Evolutionary conservation across 192 early-diverging fungal species (phyloP).

Genomic region (Geranomyces michiganensis): DNA sequence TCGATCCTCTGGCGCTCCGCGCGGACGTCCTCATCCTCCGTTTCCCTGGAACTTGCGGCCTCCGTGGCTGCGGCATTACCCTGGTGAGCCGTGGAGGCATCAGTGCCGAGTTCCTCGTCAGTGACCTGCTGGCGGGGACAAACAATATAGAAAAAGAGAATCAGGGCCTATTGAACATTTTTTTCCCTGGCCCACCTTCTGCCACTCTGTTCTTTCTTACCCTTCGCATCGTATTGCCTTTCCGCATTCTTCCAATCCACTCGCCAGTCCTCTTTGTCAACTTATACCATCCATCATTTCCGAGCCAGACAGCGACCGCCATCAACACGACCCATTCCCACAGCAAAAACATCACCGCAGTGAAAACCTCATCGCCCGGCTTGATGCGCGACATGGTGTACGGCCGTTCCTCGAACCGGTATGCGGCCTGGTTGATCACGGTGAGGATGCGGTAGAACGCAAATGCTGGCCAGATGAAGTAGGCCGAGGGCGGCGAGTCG

Average conservation of each 20-base stretch:
- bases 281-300: conserved; percentile 13
- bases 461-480: conserved; percentile 77
- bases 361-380: conserved; percentile 57
- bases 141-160: conserved; percentile 32
- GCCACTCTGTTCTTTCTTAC: too few species aligned
- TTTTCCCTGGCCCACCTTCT: too few species aligned
- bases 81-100: not conserved
- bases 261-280: too few species aligned
- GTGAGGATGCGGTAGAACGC: conserved; percentile 69
- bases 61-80: not conserved
- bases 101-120: not conserved
- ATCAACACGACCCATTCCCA: conserved; percentile 57
- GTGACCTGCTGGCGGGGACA: conserved; percentile 1
- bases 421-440: conserved; percentile 57
- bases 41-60: not conserved
- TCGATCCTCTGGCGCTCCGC: conserved; percentile 61
- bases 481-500: conserved; percentile 43
- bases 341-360: conserved; percentile 57
- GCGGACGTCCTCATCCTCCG: conserved; percentile 67
- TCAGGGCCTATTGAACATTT: too few species aligned
- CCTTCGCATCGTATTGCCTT: too few species aligned
- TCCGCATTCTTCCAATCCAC: too few species aligned
- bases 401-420: conserved; percentile 49
- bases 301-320: conserved; percentile 36
- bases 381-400: conserved; percentile 58